Evolutionary conservation across 768 basidiomycete species (phyloP), one percentile per base, ranked within the genome.

Genomic region (Leccinellum albellum): DNA sequence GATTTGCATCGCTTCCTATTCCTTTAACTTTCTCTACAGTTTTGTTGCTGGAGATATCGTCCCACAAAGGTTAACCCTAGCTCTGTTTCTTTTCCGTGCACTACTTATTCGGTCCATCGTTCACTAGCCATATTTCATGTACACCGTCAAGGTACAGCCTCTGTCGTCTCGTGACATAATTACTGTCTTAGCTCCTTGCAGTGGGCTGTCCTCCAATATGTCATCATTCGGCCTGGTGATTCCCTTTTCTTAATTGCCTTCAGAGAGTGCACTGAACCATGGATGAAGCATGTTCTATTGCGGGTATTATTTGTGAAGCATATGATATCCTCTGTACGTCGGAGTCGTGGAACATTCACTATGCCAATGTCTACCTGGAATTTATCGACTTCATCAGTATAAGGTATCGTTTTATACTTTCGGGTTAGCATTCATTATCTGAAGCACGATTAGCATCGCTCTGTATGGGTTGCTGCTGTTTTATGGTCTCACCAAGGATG

Each of bases 191-290:
- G 33, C 21, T 23, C 23, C 57, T 44, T 54, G 20, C 50, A 92
- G 83, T 95, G 92, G 91, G 78, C 82, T 40, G 93, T 96, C 7
- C 74, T 97, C 57, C 94, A 97, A 81, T 96, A 94, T 68, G 85
- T 90, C 23, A 82, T 93, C 56, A 74, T 94, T 44, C 79, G 89
- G 53, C 84, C 85, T 56, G 66, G 81, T 79, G 49, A 61, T 45
- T 21, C 29, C 3, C 21, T 40, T 28, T 13, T 23, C 12, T 20
- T 14, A 26, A 6, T 33, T 15, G 6, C 44, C 29, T 31, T 7
- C 21, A 23, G 17, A 29, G 26, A 29, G 20, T 12, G 2, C 8
- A 26, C 62, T 72, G 15, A 66, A 54, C 29, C 26, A 4, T 6
- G 13, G 7, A 40, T 17, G 24, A 62, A 68, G 59, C 64, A 6